Conservation (phyloP, 371 early-diverging fungal genomes). For the Lichtheimia ramosa region DNA sequence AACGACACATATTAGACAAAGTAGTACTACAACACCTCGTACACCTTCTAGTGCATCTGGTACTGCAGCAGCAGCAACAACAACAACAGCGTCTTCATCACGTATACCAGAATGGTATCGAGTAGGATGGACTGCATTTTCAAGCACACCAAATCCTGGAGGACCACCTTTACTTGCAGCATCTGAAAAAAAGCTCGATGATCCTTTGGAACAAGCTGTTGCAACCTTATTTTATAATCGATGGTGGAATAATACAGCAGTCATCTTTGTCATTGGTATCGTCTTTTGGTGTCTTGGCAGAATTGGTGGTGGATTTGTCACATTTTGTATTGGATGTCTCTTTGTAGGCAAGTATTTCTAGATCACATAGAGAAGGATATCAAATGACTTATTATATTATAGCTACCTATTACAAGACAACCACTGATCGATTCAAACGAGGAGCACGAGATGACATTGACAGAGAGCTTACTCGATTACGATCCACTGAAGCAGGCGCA, state of each 20-base stretch:
- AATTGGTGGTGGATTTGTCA: slow-evolving; percentile 54
- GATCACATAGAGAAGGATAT: not conserved
- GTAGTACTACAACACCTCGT: slow-evolving; percentile 7
- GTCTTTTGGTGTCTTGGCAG: slow-evolving; percentile 40
- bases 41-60: slow-evolving; percentile 3
- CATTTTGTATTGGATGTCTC: slow-evolving; percentile 45
- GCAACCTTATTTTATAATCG: slow-evolving; percentile 16
- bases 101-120: slow-evolving; percentile 43
- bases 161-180: slow-evolving; percentile 27
- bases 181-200: slow-evolving; percentile 22
- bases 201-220: slow-evolving; percentile 19
- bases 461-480: slow-evolving; percentile 56
- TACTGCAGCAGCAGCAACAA: not conserved
- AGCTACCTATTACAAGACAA: slow-evolving; percentile 73
- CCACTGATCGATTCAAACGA: slow-evolving; percentile 63
- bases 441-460: slow-evolving; percentile 72
- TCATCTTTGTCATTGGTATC: slow-evolving; percentile 33
- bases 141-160: slow-evolving; percentile 28
- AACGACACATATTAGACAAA: slow-evolving; percentile 4
- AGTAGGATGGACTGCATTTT: slow-evolving; percentile 41
- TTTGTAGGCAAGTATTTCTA: slow-evolving; percentile 46
- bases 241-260: slow-evolving; percentile 36
- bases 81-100: slow-evolving; percentile 6
- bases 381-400: slow-evolving; percentile 2
- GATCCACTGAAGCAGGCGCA: slow-evolving; percentile 47